phyloP scores from a whole-genome alignment of 805 yeast species.

The Saccharomyces paradoxus region DNA sequence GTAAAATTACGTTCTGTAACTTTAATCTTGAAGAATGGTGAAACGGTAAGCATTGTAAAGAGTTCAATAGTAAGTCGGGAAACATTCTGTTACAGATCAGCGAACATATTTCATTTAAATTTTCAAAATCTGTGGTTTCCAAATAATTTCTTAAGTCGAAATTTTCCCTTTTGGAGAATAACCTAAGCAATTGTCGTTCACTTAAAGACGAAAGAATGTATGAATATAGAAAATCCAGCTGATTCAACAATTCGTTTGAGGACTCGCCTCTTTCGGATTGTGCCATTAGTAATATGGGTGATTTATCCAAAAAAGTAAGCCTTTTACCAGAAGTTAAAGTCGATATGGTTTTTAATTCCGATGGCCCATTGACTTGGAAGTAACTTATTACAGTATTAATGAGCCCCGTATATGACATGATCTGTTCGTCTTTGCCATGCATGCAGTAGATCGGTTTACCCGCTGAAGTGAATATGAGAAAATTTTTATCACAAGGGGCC shows the following conservation, averaged over 20 bases:
- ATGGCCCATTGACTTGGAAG: slow-evolving; percentile 40
- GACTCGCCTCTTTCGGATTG: slow-evolving; percentile 51
- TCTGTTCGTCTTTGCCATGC: slow-evolving; percentile 60
- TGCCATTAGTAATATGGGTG: slow-evolving; percentile 70
- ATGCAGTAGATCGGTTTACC: slow-evolving; percentile 83
- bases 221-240: slow-evolving; percentile 64
- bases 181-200: slow-evolving; percentile 63
- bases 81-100: slow-evolving; percentile 43
- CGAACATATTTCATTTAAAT: slow-evolving; percentile 55
- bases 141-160: slow-evolving; percentile 73
- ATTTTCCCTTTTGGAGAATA: slow-evolving; percentile 63
- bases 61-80: slow-evolving; percentile 56
- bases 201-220: slow-evolving; percentile 77
- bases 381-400: slow-evolving; percentile 71
- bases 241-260: slow-evolving; percentile 45
- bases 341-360: slow-evolving; percentile 38
- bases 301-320: slow-evolving; percentile 52
- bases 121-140: slow-evolving; percentile 65
- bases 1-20: slow-evolving; percentile 31
- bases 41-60: slow-evolving; percentile 56
- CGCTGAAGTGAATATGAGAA: slow-evolving; percentile 70
- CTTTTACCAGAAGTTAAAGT: slow-evolving; percentile 7
- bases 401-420: slow-evolving; percentile 68
- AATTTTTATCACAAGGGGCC: slow-evolving; percentile 45
- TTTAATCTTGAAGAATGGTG: slow-evolving; percentile 49